Base-by-base conservation (phyloP, 1,139 yeast genomes). In the Geotrichum cucujoidarum region DNA sequence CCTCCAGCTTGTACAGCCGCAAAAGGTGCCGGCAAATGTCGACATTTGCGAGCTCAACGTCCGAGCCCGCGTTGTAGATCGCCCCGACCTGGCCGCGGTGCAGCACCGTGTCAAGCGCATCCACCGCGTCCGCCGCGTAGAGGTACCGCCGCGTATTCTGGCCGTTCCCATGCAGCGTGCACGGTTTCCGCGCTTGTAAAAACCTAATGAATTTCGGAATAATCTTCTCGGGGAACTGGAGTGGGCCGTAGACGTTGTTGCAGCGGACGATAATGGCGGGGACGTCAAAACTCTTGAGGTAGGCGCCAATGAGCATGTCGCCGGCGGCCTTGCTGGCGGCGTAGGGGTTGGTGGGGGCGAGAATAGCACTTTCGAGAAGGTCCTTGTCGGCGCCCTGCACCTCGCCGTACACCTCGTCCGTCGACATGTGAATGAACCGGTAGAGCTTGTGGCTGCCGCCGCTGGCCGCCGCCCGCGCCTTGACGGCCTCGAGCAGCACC, bases 371-470 rank as follows among this genome's bases (percentile, higher is more conserved):
- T 55, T 76, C 81, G 7, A 60, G 56, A n/a, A 70, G 48, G 44
- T 64, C 68, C 7, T 56, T 53, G 7, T 54, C 62, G 10, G 56
- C 59, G 5, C 49, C 71, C 3, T 52, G 48, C 3, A 59, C 64
- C n/a, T 63, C 67, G 1, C 83, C 83, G 53, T 79, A 79, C 0
- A 79, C 83, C 54, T 79, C 84, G 57, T 79, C 84, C 0, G 84
- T 78, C 2, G 83, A 78, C 53, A 79, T 66, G 57, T 78, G 82
- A 2, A 79, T 52, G 43, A 78, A 67, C 13, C 59, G 39, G 10
- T 43, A 33, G 6, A 46, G 4, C 8, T 2, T 10, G 10, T 27
- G 31, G 13, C 29, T 22, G 11, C 37, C 29, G 5, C 42, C 16
- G 22, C 16, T 17, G 14, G 24, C 24, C 11, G 29, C 10, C 6